phyloP scores from a whole-genome alignment of 2,329 filamentous ascomycete species.

The Nannizziopsis barbatae region DNA sequence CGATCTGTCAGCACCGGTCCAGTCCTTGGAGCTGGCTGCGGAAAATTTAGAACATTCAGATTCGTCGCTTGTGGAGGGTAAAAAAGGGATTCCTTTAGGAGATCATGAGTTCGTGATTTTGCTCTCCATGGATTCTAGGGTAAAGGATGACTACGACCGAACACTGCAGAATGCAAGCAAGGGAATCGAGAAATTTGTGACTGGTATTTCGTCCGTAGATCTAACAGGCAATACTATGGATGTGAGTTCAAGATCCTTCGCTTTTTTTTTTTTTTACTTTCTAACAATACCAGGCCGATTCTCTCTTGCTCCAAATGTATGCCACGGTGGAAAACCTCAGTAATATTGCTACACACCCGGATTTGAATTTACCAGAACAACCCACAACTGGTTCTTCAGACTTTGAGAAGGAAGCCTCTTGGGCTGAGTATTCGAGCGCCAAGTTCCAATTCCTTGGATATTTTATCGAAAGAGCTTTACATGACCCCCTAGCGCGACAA shows the following conservation, averaged over 20 bases:
- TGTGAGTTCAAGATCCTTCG: constrained; percentile 21
- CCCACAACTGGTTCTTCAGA: constrained; percentile 27
- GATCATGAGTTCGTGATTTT: constrained; percentile 33
- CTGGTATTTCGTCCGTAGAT: background rate
- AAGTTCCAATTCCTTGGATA: constrained; percentile 38
- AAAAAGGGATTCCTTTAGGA: constrained; percentile 28
- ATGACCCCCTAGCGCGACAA: constrained; percentile 19
- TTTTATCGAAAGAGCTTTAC: constrained; percentile 29
- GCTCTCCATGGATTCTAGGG: constrained; percentile 35
- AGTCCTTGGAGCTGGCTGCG: constrained; percentile 7
- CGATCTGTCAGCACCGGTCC: background rate
- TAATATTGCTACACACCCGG: constrained; percentile 36
- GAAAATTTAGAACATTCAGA: constrained; percentile 14
- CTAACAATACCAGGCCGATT: constrained; percentile 15
- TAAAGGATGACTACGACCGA: constrained; percentile 34
- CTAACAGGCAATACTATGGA: constrained; percentile 2
- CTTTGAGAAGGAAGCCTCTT: constrained; percentile 31
- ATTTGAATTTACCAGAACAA: constrained; percentile 34
- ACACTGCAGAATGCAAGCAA: constrained; percentile 23
- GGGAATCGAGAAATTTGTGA: constrained; percentile 25
- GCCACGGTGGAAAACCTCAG: constrained; percentile 30
- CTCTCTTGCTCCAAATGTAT: constrained; percentile 24
- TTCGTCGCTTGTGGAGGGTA: constrained; percentile 15
- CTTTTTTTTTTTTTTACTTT: background rate
- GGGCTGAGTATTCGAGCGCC: constrained; percentile 39